Conservation (phyloP, 352 stramenopile genomes). For the Pythium aphanidermatum region DNA sequence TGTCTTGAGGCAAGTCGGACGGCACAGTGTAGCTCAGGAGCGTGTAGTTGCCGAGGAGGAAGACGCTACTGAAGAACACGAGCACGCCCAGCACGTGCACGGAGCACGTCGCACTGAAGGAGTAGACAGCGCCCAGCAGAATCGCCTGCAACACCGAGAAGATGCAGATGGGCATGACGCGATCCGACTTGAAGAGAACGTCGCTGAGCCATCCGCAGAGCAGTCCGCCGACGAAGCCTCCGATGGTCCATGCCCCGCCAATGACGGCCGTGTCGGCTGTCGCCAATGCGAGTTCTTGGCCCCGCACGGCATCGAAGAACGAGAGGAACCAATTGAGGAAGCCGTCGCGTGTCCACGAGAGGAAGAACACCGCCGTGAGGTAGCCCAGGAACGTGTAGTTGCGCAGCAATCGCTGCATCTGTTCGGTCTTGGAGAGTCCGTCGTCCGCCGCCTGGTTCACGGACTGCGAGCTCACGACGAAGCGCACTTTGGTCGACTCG, state of each 20-base stretch:
- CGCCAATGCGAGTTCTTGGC: constrained; percentile 23
- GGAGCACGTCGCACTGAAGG: constrained; percentile 45
- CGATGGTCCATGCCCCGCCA: constrained; percentile 67
- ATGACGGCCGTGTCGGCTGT: constrained; percentile 53
- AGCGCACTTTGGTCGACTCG: constrained; percentile 31
- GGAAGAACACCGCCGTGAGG: constrained; percentile 58
- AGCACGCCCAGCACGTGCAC: constrained; percentile 41
- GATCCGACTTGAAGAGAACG: constrained; percentile 55
- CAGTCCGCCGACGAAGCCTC: constrained; percentile 61
- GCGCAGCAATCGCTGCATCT: constrained; percentile 45
- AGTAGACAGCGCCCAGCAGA: constrained; percentile 50
- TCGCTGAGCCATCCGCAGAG: constrained; percentile 72
- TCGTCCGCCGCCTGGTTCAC: constrained; percentile 7
- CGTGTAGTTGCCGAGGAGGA: constrained; percentile 70
- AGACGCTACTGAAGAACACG: constrained; percentile 62
- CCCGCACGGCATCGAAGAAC: constrained; percentile 64
- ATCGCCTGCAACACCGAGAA: constrained; percentile 57
- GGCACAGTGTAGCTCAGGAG: constrained; percentile 69
- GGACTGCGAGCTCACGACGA: constrained; percentile 12
- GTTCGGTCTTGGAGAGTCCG: constrained; percentile 27
- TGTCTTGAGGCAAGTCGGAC: constrained; percentile 63
- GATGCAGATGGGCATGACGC: constrained; percentile 65
- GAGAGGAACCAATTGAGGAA: constrained; percentile 79
- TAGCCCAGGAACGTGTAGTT: constrained; percentile 70
- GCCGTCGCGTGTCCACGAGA: constrained; percentile 60